These are phyloP conservation scores for Fusarium cicatricum DNA, from an alignment of 2,329 filamentous ascomycete genomes.

Conservation along the genomic window DNA sequence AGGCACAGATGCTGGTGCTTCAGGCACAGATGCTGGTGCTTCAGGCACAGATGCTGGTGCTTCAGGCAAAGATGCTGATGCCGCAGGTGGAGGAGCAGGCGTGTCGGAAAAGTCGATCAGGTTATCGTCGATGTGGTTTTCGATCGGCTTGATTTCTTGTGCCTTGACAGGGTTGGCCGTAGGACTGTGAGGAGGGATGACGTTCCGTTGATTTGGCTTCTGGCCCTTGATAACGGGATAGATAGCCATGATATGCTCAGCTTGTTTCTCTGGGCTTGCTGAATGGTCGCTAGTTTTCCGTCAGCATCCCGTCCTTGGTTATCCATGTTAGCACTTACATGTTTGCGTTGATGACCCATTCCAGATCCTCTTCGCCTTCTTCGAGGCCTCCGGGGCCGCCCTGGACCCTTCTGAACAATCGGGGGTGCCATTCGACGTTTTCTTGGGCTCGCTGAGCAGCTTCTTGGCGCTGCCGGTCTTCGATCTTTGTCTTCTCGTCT, in stretches of 20 bases:
- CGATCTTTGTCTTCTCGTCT: constrained; percentile 94
- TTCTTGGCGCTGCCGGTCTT: constrained; percentile 90
- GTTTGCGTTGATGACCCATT: constrained; percentile 91
- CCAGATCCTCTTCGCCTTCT: constrained; percentile 86
- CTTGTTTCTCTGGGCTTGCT: constrained; percentile 71
- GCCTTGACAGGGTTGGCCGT: constrained; percentile 18
- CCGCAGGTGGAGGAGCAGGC: constrained; percentile 6
- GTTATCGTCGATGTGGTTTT: constrained; percentile 44
- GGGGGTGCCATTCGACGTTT: constrained; percentile 86
- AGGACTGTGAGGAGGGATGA: constrained; percentile 59
- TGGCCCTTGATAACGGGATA: constrained; percentile 87
- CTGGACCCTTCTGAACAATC: constrained; percentile 80
- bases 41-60: background rate
- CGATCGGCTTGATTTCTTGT: constrained; percentile 23
- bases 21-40: constrained; percentile 2
- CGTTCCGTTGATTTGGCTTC: constrained; percentile 60
- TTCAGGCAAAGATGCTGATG: background rate
- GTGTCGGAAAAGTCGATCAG: constrained; percentile 66
- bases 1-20: background rate
- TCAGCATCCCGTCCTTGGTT: constrained; percentile 19
- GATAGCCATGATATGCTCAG: constrained; percentile 85
- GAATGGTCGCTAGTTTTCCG: constrained; percentile 40
- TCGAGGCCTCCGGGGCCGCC: constrained; percentile 75
- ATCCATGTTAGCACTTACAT: constrained; percentile 65
- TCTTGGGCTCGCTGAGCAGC: constrained; percentile 81